These are phyloP conservation scores for Lobosporangium transversale DNA, from an alignment of 192 early-diverging fungal genomes.

Conservation along the genomic window DNA sequence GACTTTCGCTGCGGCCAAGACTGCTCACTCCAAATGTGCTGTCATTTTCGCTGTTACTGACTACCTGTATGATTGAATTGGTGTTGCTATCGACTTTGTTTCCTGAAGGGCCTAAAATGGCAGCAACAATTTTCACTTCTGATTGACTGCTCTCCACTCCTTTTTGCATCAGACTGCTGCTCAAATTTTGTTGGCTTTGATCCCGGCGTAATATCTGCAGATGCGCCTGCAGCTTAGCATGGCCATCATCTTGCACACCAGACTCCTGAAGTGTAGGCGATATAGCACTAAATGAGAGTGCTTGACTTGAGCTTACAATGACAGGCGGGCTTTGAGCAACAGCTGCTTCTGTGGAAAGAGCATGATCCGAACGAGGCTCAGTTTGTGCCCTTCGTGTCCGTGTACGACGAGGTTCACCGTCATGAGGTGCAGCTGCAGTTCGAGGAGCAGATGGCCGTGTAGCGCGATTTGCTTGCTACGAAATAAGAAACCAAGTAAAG, in stretches of 20 bases:
- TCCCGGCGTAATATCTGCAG: too few relatives aligned
- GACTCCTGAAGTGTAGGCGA: too few relatives aligned
- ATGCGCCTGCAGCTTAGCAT: too few relatives aligned
- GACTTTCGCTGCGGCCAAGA: conserved; percentile 24
- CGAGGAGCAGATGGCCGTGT: conserved; percentile 21
- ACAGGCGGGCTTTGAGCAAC: neutral
- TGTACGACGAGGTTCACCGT: conserved; percentile 29
- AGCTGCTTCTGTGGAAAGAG: conserved; percentile 6
- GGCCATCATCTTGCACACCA: neutral
- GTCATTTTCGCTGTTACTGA: too few relatives aligned
- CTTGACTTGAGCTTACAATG: neutral
- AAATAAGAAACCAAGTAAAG: neutral
- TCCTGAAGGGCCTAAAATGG: neutral
- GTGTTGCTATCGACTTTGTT: conserved; percentile 1
- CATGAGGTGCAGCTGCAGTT: conserved; percentile 14
- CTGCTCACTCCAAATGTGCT: neutral
- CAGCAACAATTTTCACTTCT: neutral
- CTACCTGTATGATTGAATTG: too few relatives aligned
- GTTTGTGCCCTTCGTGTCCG: conserved; percentile 13
- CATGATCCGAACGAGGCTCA: conserved; percentile 12
- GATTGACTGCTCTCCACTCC: too few relatives aligned
- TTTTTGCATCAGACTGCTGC: too few relatives aligned
- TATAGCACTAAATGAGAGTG: too few relatives aligned
- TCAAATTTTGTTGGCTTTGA: too few relatives aligned
- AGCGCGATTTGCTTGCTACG: conserved; percentile 47